Evolutionary conservation across 2,329 filamentous ascomycete genomes (phyloP).

Genomic region (Aspergillus phoenicis): DNA sequence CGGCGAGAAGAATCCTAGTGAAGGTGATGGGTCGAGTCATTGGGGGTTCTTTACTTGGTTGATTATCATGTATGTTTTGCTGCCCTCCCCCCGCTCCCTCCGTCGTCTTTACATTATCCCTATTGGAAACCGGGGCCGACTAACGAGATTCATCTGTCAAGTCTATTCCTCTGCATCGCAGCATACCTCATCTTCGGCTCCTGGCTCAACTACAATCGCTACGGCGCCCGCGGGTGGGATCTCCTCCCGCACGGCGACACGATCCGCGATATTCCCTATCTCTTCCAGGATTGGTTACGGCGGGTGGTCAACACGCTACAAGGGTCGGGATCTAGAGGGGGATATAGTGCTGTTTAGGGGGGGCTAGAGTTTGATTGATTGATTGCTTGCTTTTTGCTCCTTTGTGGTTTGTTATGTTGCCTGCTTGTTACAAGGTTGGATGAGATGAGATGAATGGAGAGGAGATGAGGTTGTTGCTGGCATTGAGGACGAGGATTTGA

Average conservation of each 20-base stretch:
- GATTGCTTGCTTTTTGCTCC: neutral
- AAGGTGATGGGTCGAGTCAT: conserved; percentile 50
- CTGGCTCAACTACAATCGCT: conserved; percentile 98
- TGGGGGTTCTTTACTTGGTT: conserved; percentile 99
- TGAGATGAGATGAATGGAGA: neutral
- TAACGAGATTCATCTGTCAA: conserved; percentile 41
- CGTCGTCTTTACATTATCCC: neutral
- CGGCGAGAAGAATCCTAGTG: conserved; percentile 24
- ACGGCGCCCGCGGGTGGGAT: conserved; percentile 93
- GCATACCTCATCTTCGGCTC: conserved; percentile 96
- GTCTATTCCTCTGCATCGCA: conserved; percentile 80
- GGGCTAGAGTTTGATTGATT: neutral
- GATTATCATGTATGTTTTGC: conserved; percentile 75
- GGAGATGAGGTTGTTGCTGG: no score
- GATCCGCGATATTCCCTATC: conserved; percentile 87
- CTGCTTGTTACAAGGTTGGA: neutral
- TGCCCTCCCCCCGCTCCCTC: neutral
- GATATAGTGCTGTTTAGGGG: conserved; percentile 85
- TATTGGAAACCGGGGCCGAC: neutral
- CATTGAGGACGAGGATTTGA: no score
- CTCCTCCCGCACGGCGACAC: conserved; percentile 89
- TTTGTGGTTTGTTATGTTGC: neutral
- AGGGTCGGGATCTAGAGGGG: conserved; percentile 79
- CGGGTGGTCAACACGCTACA: conserved; percentile 81
- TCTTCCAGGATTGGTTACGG: conserved; percentile 84